phyloP scores from a whole-genome alignment of 1,139 yeast genomes.

The Protomyces gravidus region DNA sequence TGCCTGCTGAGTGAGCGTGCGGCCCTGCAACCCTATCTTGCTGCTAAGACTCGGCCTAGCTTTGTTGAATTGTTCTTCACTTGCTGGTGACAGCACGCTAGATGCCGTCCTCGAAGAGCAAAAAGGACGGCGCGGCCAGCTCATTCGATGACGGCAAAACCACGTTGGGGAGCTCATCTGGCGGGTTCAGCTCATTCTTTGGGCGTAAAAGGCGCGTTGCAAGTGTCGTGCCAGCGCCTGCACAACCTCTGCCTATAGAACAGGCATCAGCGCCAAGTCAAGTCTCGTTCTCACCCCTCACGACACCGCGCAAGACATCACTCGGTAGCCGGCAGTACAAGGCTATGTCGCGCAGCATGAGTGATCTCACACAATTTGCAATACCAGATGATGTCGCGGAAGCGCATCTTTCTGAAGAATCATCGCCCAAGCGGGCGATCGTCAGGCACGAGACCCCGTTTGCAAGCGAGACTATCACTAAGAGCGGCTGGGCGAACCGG shows the following conservation, averaged over 20 bases:
- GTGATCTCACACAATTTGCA: constrained; percentile 7
- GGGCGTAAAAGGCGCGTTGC: not conserved
- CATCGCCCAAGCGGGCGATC: not conserved
- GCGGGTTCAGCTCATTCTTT: not conserved
- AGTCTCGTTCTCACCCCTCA: not conserved
- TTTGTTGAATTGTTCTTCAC: no score
- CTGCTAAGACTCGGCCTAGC: no score
- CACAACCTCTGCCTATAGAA: no score
- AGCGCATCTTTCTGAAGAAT: not conserved
- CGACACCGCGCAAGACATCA: not conserved
- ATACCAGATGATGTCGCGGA: not conserved
- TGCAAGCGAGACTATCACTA: not conserved
- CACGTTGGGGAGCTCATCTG: not conserved
- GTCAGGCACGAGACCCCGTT: not conserved
- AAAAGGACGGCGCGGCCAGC: not conserved
- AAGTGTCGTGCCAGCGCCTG: not conserved
- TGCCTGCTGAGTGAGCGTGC: no score
- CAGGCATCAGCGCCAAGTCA: not conserved
- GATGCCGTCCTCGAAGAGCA: not conserved
- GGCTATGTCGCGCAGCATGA: constrained; percentile 25
- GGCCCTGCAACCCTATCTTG: no score
- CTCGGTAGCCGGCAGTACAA: constrained; percentile 9
- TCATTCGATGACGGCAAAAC: not conserved
- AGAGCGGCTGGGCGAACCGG: constrained; percentile 15
- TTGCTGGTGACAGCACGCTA: no score